Evolutionary conservation across 108 stramenopile genomes (phyloP), one percentile per base, ranked within the genome.

Genomic region (Chaetoceros muelleri): DNA sequence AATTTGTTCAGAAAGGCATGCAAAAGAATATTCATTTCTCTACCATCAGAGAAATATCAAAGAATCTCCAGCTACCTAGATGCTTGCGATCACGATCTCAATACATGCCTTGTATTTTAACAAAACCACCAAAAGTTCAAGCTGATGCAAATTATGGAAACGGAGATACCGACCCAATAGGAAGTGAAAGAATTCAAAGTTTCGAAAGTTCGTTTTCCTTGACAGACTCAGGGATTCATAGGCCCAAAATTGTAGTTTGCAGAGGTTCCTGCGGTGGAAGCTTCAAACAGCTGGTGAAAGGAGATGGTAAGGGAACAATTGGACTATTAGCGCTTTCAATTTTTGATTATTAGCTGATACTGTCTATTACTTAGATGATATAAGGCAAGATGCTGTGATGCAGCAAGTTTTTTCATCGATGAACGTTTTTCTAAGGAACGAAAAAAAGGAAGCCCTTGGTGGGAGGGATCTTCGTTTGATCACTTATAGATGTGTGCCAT

Each of bases 301-400:
- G 95, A 28, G 72, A 70, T 30, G 21, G n/a, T n/a, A n/a, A n/a
- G n/a, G n/a, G n/a, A n/a, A n/a, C n/a, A n/a, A n/a, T n/a, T n/a
- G n/a, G n/a, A n/a, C n/a, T n/a, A n/a, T n/a, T n/a, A n/a, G n/a
- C n/a, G n/a, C 29, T 57, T 29, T 5, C 29, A 5, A 18, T 7
- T 54, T 54, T 13, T 28, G 27, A 8, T 28, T 27, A 18, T 28
- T 28, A 8, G 21, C 16, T 10, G 50, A 17, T 51, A 13, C 8
- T 51, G 10, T 21, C 50, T 19, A 19, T 51, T 20, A 10, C 20
- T 20, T 51, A 55, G 97, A 99, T 59, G 96, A 98, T 57, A 74
- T 96, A 3, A 81, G 97, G 10, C 95, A 96, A 64, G 99, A 99
- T 75, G 97, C 97, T 0, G 84, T 99, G 8, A 97, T 98, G 94